Base-by-base conservation (phyloP, 2,329 filamentous ascomycete species). In the Ophiostoma montium region DNA sequence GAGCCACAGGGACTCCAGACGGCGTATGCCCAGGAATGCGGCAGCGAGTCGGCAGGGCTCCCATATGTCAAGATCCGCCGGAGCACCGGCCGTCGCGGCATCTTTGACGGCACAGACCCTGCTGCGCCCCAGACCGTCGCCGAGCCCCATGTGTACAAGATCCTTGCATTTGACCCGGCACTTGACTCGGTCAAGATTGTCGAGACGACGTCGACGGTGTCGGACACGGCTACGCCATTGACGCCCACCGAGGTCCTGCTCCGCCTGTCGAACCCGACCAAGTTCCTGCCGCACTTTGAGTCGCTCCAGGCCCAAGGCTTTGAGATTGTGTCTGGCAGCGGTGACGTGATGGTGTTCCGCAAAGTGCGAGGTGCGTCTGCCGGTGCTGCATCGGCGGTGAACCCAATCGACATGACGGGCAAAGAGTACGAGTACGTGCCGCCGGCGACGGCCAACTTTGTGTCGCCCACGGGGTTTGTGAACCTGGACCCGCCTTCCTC, bases 331-430 rank as follows among this genome's bases (percentile, higher is more conserved):
- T 77, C 80, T 2, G 80, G 79, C 1, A 69, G 69, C 44, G 73
- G 72, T 6, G 72, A 85, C 54, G 68, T 84, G 5, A 68, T 86
- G 23, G 71, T 86, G 4, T 82, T 85, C 58, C 78, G 77, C 54
- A 80, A 82, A 61, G 70, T 76, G 4, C 67, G 69, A 7, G 35
- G 32, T 10, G 6, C 49, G n/a, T 42, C 39, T n/a, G 3, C 21
- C 27, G 33, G n/a, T 21, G 18, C 27, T 19, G 7, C 53, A 9
- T 54, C 57, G 2, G 50, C 50, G 45, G 15, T 77, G 54, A 82
- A 82, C 56, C 78, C 80, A 0, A 77, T 83, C 48, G 72, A 76
- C 57, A 70, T 72, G 67, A 74, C 70, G 58, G 68, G 70, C 43
- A 65, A 63, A 4, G 44, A 42, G 4, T 57, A 61, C 5, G 44